These are phyloP conservation scores for Trichoderma gamsii DNA, from an alignment of 495 filamentous ascomycete species.

Conservation along the genomic window DNA sequence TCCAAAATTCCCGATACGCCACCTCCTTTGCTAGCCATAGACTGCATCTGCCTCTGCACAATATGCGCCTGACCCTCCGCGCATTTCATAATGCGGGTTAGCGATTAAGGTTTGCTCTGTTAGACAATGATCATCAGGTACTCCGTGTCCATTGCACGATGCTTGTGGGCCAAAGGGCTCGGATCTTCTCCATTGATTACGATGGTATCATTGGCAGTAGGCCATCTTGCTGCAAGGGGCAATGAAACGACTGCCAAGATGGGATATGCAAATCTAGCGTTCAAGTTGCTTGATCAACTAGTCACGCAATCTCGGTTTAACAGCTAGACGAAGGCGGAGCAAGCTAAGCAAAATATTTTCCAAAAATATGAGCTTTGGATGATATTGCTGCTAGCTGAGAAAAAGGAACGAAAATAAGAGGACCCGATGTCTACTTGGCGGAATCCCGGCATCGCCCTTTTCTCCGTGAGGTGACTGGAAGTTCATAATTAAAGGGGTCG, in stretches of 20 bases:
- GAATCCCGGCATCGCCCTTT: not conserved
- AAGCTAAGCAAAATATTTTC: not conserved
- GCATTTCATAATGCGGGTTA: not conserved
- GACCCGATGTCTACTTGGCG: not conserved
- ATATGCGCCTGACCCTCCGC: not conserved
- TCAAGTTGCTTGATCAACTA: not conserved
- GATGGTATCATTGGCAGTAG: not conserved
- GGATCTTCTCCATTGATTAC: not conserved
- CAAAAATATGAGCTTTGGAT: not conserved
- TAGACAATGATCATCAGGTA: slow-evolving; percentile 4
- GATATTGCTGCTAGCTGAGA: not conserved
- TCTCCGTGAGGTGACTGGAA: not conserved
- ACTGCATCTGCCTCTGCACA: not conserved
- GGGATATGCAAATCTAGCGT: not conserved
- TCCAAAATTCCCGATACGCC: not conserved
- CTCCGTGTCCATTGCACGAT: slow-evolving; percentile 7
- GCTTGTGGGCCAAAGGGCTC: slow-evolving; percentile 4
- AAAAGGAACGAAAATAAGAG: not conserved
- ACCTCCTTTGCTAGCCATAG: not conserved
- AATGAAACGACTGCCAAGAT: not conserved
- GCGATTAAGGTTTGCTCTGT: not conserved
- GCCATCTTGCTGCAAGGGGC: not conserved
- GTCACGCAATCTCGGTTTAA: not conserved
- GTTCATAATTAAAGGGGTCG: not conserved
- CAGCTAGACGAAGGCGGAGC: not conserved